Evolutionary conservation across 208 protist genomes (phyloP).

Genomic region (Leptomonas seymouri): DNA sequence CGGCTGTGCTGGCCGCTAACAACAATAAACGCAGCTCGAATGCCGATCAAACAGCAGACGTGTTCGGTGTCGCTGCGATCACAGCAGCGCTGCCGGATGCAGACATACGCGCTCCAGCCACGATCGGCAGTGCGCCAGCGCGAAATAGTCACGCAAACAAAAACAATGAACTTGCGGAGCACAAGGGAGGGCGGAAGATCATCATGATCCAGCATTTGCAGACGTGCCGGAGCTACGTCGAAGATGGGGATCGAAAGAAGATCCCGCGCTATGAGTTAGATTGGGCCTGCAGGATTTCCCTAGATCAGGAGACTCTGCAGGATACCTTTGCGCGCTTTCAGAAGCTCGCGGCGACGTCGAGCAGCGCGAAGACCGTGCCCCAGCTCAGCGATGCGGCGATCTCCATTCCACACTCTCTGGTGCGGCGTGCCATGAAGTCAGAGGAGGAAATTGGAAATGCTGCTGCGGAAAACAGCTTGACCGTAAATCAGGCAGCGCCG

Average conservation of each 20-base stretch:
- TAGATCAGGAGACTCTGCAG: conserved; percentile 39
- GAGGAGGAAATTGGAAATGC: background rate
- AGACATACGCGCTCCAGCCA: background rate
- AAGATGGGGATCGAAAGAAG: conserved; percentile 19
- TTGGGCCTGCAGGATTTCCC: conserved; percentile 46
- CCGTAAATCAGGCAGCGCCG: background rate
- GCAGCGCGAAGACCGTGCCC: conserved; percentile 1
- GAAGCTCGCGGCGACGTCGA: background rate
- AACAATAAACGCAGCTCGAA: background rate
- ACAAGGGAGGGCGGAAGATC: conserved; percentile 9
- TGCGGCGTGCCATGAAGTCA: background rate
- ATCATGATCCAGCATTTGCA: conserved; percentile 64
- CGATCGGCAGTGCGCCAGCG: conserved; percentile 1
- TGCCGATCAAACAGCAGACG: background rate
- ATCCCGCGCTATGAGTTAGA: conserved; percentile 66
- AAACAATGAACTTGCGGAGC: background rate
- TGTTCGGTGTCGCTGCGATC: background rate
- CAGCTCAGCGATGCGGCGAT: background rate
- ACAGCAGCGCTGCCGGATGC: background rate
- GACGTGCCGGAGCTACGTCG: conserved; percentile 66
- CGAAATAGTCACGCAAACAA: no score
- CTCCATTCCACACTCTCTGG: background rate
- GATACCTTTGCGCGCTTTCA: conserved; percentile 19
- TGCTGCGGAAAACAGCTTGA: background rate
- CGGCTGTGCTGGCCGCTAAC: conserved; percentile 2